Base-by-base conservation (phyloP, 1,284 basidiomycete genomes). In the Austropuccinia psidii region DNA sequence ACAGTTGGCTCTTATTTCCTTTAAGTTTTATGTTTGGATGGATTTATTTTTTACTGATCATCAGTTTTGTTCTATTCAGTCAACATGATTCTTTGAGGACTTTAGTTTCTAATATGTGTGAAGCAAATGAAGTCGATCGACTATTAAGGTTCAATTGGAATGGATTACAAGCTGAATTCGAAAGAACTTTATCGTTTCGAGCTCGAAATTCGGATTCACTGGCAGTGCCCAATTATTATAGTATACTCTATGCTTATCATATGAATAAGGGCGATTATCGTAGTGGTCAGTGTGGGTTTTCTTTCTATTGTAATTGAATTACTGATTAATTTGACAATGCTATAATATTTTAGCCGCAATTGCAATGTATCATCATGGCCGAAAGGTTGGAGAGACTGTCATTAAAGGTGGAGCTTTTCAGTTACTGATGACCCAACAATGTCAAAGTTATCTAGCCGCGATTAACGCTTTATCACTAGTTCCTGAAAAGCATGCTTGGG, bases 221-320 rank as follows among this genome's bases (percentile, higher is more conserved):
- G 65, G 83, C 88, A 50, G 85, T 84, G 52, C 94, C 94, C 0
- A 89, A 89, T 79, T 98, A 97, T 83, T 90, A 93, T 62, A 86
- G 88, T 77, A 90, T 98, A 74, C 83, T 98, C n/a, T 97, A 98
- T 83, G 89, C 92, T 60, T 98, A 93, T 90, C 89, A 92, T 80
- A 87, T 89, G 76, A 85, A 86, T 66, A 84, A 90, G 80, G 90
- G 90, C 39, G 79, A 81, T 76, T 76, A 79, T 73, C 80, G 80
- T 54, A 79, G 77, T 72, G 75, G 80, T 75, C 8, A 52, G 75
- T 75, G 24, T 43, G 62, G 6, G n/a, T n/a, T n/a, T n/a, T n/a
- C n/a, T n/a, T n/a, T n/a, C n/a, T n/a, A n/a, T n/a, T n/a, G n/a
- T n/a, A n/a, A n/a, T n/a, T n/a, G n/a, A n/a, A n/a, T 66, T 17